phyloP scores from a whole-genome alignment of 2,329 filamentous ascomycete genomes.

The Colletotrichum abscissum region DNA sequence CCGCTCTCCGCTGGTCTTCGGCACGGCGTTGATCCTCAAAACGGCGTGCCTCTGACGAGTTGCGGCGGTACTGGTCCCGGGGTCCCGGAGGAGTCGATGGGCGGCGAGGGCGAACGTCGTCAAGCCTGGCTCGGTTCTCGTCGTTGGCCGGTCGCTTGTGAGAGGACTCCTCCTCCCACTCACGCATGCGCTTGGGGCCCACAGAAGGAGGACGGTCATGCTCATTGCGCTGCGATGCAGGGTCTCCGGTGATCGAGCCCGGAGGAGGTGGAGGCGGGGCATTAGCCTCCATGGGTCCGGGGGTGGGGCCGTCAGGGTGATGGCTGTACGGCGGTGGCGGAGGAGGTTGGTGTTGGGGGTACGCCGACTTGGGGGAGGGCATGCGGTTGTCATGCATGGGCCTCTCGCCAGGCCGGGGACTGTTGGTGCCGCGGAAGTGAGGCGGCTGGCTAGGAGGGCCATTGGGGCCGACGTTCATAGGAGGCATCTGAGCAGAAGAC shows the following conservation, averaged over 20 bases:
- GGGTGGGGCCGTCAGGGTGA: slow-evolving; percentile 71
- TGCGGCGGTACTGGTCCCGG: slow-evolving; percentile 77
- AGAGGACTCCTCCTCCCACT: slow-evolving; percentile 88
- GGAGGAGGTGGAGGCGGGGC: slow-evolving; percentile 72
- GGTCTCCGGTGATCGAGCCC: slow-evolving; percentile 70
- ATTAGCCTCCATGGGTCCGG: slow-evolving; percentile 74
- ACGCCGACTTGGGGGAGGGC: slow-evolving; percentile 90
- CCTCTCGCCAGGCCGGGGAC: slow-evolving; percentile 85
- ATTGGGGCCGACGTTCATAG: slow-evolving; percentile 51
- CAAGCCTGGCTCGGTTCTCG: slow-evolving; percentile 85
- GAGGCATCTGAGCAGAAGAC: slow-evolving; percentile 50
- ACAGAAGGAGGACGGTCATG: slow-evolving; percentile 84
- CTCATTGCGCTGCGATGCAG: slow-evolving; percentile 68
- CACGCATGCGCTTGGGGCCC: slow-evolving; percentile 84
- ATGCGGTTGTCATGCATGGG: slow-evolving; percentile 86
- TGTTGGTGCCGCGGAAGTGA: slow-evolving; percentile 78
- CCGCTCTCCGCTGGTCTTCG: slow-evolving; percentile 63
- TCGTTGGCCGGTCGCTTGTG: slow-evolving; percentile 90
- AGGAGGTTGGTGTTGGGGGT: slow-evolving; percentile 77
- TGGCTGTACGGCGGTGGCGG: slow-evolving; percentile 69
- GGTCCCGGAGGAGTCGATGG: slow-evolving; percentile 74
- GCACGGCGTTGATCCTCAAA: slow-evolving; percentile 72
- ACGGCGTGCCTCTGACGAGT: slow-evolving; percentile 78
- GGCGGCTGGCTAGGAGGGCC: slow-evolving; percentile 68
- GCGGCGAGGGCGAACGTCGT: slow-evolving; percentile 84